A percentile compares a stretch with the other conserved stretches of the same genome.
Conservation (phyloP, 805 yeast species). For the Myxozyma neglecta region DNA sequence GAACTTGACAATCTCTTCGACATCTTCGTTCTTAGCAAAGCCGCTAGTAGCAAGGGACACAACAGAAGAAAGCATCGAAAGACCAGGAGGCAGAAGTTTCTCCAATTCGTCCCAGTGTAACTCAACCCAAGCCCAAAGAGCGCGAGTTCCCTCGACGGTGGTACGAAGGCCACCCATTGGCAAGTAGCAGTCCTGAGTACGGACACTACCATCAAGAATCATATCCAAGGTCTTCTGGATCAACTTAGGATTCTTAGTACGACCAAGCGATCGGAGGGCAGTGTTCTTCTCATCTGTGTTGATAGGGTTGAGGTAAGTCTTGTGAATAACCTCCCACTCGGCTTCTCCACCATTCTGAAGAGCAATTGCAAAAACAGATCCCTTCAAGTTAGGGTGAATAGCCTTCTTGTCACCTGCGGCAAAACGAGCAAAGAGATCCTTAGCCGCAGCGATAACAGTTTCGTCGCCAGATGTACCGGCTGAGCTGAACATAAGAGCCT, state of each 20-base stretch:
- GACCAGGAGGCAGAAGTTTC: constrained; percentile 73
- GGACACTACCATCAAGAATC: constrained; percentile 59
- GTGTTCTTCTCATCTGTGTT: constrained; percentile 66
- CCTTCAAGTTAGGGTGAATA: constrained; percentile 72
- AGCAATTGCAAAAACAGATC: constrained; percentile 62
- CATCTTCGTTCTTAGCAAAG: constrained; percentile 54
- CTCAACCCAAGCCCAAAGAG: constrained; percentile 70
- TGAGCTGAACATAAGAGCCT: constrained; percentile 52
- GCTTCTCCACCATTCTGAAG: constrained; percentile 63
- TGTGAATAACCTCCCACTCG: constrained; percentile 61
- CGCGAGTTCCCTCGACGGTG: constrained; percentile 63
- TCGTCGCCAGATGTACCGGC: constrained; percentile 41
- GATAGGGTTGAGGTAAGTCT: constrained; percentile 60
- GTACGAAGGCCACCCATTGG: constrained; percentile 74
- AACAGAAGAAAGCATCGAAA: constrained; percentile 75
- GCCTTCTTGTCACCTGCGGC: constrained; percentile 65
- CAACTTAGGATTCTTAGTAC: constrained; percentile 53
- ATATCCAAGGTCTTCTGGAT: constrained; percentile 57
- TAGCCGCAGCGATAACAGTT: constrained; percentile 40
- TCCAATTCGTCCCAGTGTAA: constrained; percentile 69
- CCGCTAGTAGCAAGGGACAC: constrained; percentile 62
- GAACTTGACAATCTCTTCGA: constrained; percentile 46
- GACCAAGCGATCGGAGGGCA: constrained; percentile 70
- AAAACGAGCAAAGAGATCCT: constrained; percentile 52
- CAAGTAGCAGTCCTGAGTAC: constrained; percentile 68